These are phyloP conservation scores for Neurospora africana DNA, from an alignment of 495 filamentous ascomycete genomes.

Conservation along the genomic window DNA sequence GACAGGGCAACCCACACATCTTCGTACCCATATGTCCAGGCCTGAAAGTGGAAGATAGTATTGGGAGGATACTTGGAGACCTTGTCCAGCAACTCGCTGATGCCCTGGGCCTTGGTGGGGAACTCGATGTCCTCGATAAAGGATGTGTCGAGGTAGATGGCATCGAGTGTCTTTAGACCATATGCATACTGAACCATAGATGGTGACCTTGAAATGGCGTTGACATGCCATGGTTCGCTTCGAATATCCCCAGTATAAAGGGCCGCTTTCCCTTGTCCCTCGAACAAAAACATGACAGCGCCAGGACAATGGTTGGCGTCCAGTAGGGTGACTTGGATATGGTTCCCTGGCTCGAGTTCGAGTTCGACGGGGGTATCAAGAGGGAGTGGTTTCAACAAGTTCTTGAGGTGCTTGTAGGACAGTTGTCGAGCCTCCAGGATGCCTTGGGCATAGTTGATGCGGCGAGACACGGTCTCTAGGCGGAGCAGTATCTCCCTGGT, in stretches of 20 bases:
- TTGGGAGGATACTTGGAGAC: constrained; percentile 58
- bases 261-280: constrained; percentile 62
- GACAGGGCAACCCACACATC: constrained; percentile 84
- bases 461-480: constrained; percentile 65
- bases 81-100: constrained; percentile 63
- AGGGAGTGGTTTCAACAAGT: constrained; percentile 70
- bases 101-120: constrained; percentile 56
- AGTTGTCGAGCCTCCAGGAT: constrained; percentile 60
- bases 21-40: constrained; percentile 92
- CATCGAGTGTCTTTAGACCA: constrained; percentile 56
- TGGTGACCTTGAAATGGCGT: constrained; percentile 54
- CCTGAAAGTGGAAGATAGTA: constrained; percentile 73
- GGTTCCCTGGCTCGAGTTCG: constrained; percentile 56
- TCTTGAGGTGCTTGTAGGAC: constrained; percentile 65
- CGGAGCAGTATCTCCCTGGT: constrained; percentile 70
- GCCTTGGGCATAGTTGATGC: constrained; percentile 68
- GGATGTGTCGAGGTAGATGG: constrained; percentile 81
- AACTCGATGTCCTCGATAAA: constrained; percentile 44
- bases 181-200: constrained; percentile 63
- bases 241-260: constrained; percentile 92
- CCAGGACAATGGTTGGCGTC: constrained; percentile 91
- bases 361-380: constrained; percentile 71
- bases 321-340: constrained; percentile 71
- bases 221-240: constrained; percentile 50
- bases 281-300: constrained; percentile 87